phyloP scores from a whole-genome alignment of 495 filamentous ascomycete genomes.

The Cudoniella acicularis region DNA sequence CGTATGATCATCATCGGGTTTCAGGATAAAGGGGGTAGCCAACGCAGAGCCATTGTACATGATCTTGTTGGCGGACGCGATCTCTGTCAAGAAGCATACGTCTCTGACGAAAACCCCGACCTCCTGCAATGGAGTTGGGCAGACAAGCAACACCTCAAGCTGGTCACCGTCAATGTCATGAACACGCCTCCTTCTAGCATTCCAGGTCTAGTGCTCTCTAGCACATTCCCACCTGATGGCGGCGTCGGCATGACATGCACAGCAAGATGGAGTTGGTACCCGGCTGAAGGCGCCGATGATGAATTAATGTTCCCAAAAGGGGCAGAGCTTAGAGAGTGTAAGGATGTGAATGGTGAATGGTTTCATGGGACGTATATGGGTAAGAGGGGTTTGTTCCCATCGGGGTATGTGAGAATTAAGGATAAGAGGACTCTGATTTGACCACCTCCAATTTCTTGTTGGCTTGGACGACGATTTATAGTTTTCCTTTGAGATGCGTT shows the following conservation, averaged over 20 bases:
- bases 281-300: conserved; percentile 53
- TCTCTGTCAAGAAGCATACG: conserved; percentile 48
- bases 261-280: conserved; percentile 73
- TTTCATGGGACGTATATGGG: conserved; percentile 78
- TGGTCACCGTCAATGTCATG: conserved; percentile 37
- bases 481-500: no score
- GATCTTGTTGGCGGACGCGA: conserved; percentile 70
- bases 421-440: conserved; percentile 17
- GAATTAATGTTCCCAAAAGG: conserved; percentile 80
- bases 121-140: conserved; percentile 26
- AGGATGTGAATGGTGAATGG: conserved; percentile 87
- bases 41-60: conserved; percentile 53
- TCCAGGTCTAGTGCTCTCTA: conserved; percentile 5
- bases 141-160: conserved; percentile 10
- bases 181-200: conserved; percentile 23
- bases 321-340: conserved; percentile 74
- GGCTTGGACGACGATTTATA: no score
- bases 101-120: conserved; percentile 23
- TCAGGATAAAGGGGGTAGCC: conserved; percentile 55
- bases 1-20: conserved; percentile 80
- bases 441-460: no score
- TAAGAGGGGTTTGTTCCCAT: conserved; percentile 69
- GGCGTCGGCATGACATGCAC: conserved; percentile 58
- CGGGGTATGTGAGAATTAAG: conserved; percentile 57
- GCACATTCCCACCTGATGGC: conserved; percentile 63